Conservation (phyloP, 2,329 filamentous ascomycete genomes). For the Incumbomyces delicatus region DNA sequence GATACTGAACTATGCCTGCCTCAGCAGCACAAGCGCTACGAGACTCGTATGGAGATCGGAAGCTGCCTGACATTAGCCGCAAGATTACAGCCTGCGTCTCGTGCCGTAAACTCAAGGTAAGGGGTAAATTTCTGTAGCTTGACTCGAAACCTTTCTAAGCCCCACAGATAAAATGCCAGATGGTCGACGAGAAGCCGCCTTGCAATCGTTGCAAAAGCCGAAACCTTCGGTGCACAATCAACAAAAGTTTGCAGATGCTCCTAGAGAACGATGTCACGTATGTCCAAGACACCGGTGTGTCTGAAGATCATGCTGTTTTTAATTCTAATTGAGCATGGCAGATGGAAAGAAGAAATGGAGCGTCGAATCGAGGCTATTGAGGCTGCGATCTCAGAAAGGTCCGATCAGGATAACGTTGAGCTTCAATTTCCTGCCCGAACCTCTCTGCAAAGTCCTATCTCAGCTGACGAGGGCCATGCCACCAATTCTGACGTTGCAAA, state of each 20-base stretch:
- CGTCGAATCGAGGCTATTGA: conserved; percentile 30
- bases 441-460: too few species aligned
- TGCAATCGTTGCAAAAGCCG: conserved; percentile 42
- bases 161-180: conserved; percentile 46
- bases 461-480: too few species aligned
- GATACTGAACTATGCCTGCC: too few species aligned
- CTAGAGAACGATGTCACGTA: conserved; percentile 16
- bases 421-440: too few species aligned
- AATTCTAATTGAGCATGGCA: conserved; percentile 12
- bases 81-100: conserved; percentile 26
- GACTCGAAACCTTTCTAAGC: conserved; percentile 30
- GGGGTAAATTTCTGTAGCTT: not conserved
- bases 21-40: conserved; percentile 24
- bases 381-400: conserved; percentile 25
- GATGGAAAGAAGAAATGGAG: conserved; percentile 33
- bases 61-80: conserved; percentile 27
- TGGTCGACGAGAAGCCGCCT: conserved; percentile 36
- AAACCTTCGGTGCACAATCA: conserved; percentile 40
- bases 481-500: too few species aligned
- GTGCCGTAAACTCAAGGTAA: conserved; percentile 25
- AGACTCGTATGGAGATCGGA: conserved; percentile 28
- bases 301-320: not conserved
- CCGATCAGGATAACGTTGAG: conserved; percentile 1
- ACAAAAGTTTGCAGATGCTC: conserved; percentile 42
- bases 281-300: not conserved